Evolutionary conservation across 2,329 filamentous ascomycete genomes (phyloP).

Genomic region (Trichoderma atroviride): DNA sequence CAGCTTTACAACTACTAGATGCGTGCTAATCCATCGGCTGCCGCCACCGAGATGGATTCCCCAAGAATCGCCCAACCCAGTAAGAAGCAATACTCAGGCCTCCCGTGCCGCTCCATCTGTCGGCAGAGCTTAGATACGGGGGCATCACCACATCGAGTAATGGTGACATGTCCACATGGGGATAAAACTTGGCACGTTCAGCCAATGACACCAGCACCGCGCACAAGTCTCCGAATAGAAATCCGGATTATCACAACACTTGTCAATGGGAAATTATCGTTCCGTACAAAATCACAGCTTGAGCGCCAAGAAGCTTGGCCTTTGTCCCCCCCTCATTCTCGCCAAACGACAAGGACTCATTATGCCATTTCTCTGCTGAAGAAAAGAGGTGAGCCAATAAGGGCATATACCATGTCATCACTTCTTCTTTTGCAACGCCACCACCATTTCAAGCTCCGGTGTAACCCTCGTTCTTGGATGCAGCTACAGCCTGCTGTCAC

Average conservation of each 20-base stretch:
- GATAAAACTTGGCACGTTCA: background rate
- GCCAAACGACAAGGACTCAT: background rate
- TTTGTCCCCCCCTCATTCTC: background rate
- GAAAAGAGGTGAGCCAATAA: background rate
- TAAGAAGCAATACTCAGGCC: background rate
- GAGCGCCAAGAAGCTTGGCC: slow-evolving; percentile 12
- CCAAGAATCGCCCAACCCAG: slow-evolving; percentile 5
- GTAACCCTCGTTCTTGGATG: background rate
- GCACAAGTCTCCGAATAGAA: background rate
- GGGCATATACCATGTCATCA: background rate
- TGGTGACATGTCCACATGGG: background rate
- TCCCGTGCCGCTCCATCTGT: background rate
- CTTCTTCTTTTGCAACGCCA: background rate
- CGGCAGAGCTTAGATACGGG: slow-evolving; percentile 18
- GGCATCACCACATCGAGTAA: background rate
- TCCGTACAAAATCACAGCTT: background rate
- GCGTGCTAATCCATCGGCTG: background rate
- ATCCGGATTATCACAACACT: background rate
- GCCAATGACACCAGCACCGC: background rate
- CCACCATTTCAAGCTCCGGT: background rate
- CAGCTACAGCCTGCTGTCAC: background rate
- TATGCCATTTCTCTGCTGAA: background rate
- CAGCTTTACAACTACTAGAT: background rate
- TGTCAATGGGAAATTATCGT: background rate
- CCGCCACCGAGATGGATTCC: background rate